Evolutionary conservation across 2,329 filamentous ascomycete genomes (phyloP).

Genomic region (Penicillium paneum): DNA sequence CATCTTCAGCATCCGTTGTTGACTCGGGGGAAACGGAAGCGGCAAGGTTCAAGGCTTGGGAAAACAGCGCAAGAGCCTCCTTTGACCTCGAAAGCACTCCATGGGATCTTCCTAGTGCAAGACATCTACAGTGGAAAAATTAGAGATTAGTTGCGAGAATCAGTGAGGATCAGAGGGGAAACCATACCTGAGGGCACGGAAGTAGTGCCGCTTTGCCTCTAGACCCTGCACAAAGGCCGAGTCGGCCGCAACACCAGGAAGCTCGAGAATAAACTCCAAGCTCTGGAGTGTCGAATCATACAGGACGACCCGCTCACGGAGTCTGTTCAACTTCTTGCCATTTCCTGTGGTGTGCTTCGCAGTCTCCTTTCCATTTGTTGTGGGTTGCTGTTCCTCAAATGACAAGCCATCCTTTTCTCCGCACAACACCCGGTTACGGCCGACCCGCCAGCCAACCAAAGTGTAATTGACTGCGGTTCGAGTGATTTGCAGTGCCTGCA

Average conservation of each 20-base stretch:
- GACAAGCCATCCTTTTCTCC: conserved; percentile 75
- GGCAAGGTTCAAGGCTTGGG: conserved; percentile 66
- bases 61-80: conserved; percentile 81
- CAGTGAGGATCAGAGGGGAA: neutral
- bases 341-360: conserved; percentile 61
- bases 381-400: conserved; percentile 49
- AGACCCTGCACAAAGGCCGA: conserved; percentile 71
- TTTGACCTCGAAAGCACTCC: conserved; percentile 66
- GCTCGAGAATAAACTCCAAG: conserved; percentile 81
- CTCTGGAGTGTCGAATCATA: conserved; percentile 91
- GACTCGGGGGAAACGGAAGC: conserved; percentile 46
- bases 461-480: conserved; percentile 92
- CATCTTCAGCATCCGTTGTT: conserved; percentile 42
- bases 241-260: conserved; percentile 87
- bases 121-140: conserved; percentile 53
- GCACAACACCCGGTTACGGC: conserved; percentile 83
- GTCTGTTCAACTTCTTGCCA: conserved; percentile 70
- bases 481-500: conserved; percentile 91
- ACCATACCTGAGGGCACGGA: conserved; percentile 77
- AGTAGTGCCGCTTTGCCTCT: conserved; percentile 76
- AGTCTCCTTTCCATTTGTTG: conserved; percentile 51
- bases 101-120: conserved; percentile 83
- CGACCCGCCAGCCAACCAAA: conserved; percentile 90
- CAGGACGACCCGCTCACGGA: conserved; percentile 82
- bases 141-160: conserved; percentile 15